These are phyloP conservation scores for Annulohypoxylon moriforme DNA, from an alignment of 495 filamentous ascomycete genomes.

Conservation along the genomic window DNA sequence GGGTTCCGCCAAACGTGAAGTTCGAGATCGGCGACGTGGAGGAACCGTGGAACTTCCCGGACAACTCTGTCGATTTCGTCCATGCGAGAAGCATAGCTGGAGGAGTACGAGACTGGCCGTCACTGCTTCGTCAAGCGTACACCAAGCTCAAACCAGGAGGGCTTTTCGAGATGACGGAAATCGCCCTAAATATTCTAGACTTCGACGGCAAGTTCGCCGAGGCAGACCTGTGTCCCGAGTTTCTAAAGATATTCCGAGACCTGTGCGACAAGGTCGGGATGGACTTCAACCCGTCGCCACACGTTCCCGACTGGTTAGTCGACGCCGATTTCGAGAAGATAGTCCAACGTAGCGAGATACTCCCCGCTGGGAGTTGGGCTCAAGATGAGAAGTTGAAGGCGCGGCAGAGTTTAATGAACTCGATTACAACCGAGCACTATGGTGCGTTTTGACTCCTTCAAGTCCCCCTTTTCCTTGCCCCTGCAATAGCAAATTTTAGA, in stretches of 20 bases:
- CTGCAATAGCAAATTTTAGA: not conserved
- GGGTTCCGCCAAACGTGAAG: conserved; percentile 69
- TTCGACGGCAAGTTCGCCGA: conserved; percentile 64
- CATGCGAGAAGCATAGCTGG: conserved; percentile 69
- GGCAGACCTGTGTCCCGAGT: conserved; percentile 56
- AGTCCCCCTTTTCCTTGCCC: not conserved
- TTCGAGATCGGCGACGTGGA: conserved; percentile 74
- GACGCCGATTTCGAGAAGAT: conserved; percentile 68
- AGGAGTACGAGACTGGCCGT: conserved; percentile 69
- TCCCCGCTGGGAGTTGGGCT: conserved; percentile 43
- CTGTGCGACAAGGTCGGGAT: conserved; percentile 51
- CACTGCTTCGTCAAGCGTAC: conserved; percentile 60
- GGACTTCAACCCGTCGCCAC: conserved; percentile 54
- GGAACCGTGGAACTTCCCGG: conserved; percentile 63
- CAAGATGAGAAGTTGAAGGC: conserved; percentile 46
- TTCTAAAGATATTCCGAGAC: conserved; percentile 51
- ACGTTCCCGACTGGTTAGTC: conserved; percentile 55
- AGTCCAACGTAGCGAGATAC: conserved; percentile 54
- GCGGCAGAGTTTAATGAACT: conserved; percentile 39
- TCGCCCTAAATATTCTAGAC: conserved; percentile 64
- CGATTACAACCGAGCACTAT: conserved; percentile 38
- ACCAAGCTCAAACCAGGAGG: conserved; percentile 68
- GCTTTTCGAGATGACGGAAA: conserved; percentile 63
- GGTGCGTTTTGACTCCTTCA: conserved; percentile 24
- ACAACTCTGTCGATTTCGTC: conserved; percentile 68